Percentiles rank a stretch among this genome's conserved stretches.
phyloP scores from a whole-genome alignment of 345 rosid genomes.

The Noccaea bulbosa region DNA sequence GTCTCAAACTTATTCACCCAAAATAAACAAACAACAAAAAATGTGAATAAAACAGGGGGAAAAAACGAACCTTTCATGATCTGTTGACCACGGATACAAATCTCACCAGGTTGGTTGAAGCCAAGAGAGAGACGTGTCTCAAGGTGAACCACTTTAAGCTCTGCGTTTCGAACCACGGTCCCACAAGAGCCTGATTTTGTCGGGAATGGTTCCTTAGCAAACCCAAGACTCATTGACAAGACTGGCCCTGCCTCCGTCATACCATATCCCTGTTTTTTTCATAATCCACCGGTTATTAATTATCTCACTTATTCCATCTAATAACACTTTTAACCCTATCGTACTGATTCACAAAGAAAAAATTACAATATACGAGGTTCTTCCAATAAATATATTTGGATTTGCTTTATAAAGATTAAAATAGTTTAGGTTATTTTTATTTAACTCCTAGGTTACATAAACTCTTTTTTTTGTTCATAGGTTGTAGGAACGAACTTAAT shows the following conservation, averaged over 20 bases:
- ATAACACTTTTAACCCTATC: neutral
- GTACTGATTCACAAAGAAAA: neutral
- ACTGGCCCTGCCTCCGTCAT: slow-evolving; percentile 99
- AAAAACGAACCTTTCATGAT: slow-evolving; percentile 82
- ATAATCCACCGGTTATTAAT: neutral
- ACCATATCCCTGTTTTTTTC: slow-evolving; percentile 73
- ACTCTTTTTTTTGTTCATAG: neutral
- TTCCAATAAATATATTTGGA: slow-evolving; percentile 4
- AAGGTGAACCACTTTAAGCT: slow-evolving; percentile 85
- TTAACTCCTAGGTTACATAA: neutral
- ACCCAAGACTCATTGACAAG: slow-evolving; percentile 79
- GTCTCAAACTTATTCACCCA: neutral
- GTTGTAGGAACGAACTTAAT: no score
- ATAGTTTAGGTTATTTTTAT: neutral
- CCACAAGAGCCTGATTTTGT: slow-evolving; percentile 95
- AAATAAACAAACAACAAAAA: neutral
- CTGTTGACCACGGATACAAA: slow-evolving; percentile 89
- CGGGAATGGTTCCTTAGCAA: slow-evolving; percentile 84
- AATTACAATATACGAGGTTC: neutral
- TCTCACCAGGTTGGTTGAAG: slow-evolving; percentile 82
- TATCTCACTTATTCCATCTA: neutral
- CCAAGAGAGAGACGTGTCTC: slow-evolving; percentile 71
- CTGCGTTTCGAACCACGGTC: slow-evolving; percentile 86
- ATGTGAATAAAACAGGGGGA: neutral
- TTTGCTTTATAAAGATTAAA: neutral